Evolutionary conservation across 2,329 filamentous ascomycete genomes (phyloP), one percentile per base, ranked within the genome.

Genomic region (Alternaria alternata): DNA sequence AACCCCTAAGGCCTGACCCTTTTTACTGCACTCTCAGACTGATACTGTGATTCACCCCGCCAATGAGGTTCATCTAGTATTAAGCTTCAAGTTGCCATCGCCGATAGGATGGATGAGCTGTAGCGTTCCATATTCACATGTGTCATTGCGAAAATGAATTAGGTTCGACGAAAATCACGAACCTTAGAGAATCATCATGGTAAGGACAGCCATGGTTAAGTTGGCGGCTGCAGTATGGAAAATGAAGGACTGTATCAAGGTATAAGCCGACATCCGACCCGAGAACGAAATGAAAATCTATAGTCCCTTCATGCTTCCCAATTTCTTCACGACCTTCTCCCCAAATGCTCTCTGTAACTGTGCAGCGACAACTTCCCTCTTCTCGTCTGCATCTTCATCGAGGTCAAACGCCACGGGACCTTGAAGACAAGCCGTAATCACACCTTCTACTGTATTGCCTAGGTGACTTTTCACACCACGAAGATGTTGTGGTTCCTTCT

Each of bases 351-450:
- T 69, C 66, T 75, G 72, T 63, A 78, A 54, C 51, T 53, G 30
- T 43, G 70, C 76, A 41, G 69, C 75, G n/a, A 69, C 64, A 39
- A 64, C 60, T 24, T 67, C 72, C n/a, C 65, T 63, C 69, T 64
- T 73, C 57, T 78, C 75, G 68, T 77, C 72, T n/a, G 28, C 55
- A 8, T 63, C 64, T 20, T 63, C 66, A n/a, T 51, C 26, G 38
- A 78, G 16, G 39, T 70, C 74, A 68, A 78, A 76, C 26, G 65
- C 73, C 51, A 24, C 49, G 2, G 69, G 71, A 2, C 76, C 75
- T 42, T 65, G 51, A 24, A 79, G 57, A 69, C 76, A 79, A 34
- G 69, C 55, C 58, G 64, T 61, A 14, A 78, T 62, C 14, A 76
- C 70, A 2, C 38, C 42, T 58, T 74, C 64, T 6, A 75, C 63